These are phyloP conservation scores for Amanita muscaria DNA, from an alignment of 768 basidiomycete species.

Conservation along the genomic window DNA sequence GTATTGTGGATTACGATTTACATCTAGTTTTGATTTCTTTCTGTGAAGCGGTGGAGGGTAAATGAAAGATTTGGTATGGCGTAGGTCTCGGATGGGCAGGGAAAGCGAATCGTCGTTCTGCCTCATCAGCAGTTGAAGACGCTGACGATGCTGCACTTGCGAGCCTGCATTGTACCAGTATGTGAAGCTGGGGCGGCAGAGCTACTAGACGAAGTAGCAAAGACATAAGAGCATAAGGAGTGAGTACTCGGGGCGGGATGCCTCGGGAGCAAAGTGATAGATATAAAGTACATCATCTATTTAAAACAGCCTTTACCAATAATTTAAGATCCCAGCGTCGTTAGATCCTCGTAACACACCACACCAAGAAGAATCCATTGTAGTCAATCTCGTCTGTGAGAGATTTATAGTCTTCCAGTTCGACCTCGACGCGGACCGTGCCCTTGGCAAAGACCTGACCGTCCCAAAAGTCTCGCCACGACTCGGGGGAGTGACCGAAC, in stretches of 20 bases:
- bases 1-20: slow-evolving; percentile 25
- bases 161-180: slow-evolving; percentile 4
- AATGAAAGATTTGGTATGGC: slow-evolving; percentile 68
- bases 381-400: too few species aligned
- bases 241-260: neutral
- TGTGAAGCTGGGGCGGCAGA: slow-evolving; percentile 4
- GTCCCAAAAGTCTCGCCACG: too few species aligned
- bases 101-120: slow-evolving; percentile 27
- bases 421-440: too few species aligned
- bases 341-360: too few species aligned
- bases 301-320: too few species aligned
- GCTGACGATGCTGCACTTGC: neutral
- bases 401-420: too few species aligned
- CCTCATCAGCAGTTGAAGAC: neutral
- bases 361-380: too few species aligned
- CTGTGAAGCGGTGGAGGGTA: slow-evolving; percentile 45
- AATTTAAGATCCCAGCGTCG: too few species aligned
- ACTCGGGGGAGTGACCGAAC: too few species aligned
- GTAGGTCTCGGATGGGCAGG: slow-evolving; percentile 46
- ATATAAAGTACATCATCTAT: too few species aligned
- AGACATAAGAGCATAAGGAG: neutral
- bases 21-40: slow-evolving; percentile 60
- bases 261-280: neutral
- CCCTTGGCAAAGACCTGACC: too few species aligned
- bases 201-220: neutral